Conservation (phyloP, 768 basidiomycete genomes). For the Amanita inopinata region DNA sequence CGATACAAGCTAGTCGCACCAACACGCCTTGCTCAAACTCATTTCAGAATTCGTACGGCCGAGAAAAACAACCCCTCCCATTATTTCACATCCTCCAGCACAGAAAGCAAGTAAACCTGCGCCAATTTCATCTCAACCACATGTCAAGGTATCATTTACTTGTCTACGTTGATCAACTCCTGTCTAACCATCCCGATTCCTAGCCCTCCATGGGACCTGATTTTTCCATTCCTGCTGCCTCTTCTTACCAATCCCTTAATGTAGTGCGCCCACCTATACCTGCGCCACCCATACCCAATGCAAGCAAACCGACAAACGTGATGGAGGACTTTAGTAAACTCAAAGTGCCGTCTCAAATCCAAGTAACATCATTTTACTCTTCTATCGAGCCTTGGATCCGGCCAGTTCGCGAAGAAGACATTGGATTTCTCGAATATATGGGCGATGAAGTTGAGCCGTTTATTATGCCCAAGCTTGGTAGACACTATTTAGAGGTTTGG, state of each 20-base stretch:
- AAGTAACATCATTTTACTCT: conserved; percentile 72
- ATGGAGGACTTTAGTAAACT: conserved; percentile 81
- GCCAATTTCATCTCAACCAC: conserved; percentile 28
- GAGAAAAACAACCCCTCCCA: conserved; percentile 51
- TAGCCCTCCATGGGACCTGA: conserved; percentile 39
- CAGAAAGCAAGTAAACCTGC: conserved; percentile 51
- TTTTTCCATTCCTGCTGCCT: conserved; percentile 44
- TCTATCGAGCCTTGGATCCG: conserved; percentile 88
- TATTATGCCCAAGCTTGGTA: conserved; percentile 74
- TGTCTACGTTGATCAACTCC: conserved; percentile 2
- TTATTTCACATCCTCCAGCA: conserved; percentile 27
- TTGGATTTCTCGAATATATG: conserved; percentile 86
- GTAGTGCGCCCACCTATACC: conserved; percentile 54
- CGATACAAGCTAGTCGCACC: conserved; percentile 10
- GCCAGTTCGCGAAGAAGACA: conserved; percentile 86
- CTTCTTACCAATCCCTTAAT: conserved; percentile 25
- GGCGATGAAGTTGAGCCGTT: conserved; percentile 88
- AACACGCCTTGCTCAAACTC: conserved; percentile 6
- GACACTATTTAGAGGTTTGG: conserved; percentile 88
- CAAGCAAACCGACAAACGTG: conserved; percentile 76
- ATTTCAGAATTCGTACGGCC: conserved; percentile 39
- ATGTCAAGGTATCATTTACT: conserved; percentile 37
- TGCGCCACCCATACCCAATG: conserved; percentile 61
- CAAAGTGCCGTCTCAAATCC: conserved; percentile 66
- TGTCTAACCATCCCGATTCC: conserved; percentile 4